phyloP scores from a whole-genome alignment of 306 rosid species.

The Cercis canadensis region DNA sequence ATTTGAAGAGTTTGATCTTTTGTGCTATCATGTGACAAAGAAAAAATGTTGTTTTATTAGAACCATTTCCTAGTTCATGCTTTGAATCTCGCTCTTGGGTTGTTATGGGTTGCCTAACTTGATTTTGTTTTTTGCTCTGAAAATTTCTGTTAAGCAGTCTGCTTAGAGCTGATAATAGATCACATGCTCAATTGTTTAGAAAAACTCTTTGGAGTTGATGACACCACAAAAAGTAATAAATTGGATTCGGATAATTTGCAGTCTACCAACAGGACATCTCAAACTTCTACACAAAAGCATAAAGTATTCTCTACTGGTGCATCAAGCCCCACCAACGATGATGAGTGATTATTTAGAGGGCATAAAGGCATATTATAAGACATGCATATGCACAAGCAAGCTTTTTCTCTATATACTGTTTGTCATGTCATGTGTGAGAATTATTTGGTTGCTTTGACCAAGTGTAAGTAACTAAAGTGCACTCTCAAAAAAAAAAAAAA shows the following conservation, averaged over 20 bases:
- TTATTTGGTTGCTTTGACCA: constrained; percentile 34
- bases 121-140: neutral
- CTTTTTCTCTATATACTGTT: constrained; percentile 5
- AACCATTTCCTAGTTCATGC: neutral
- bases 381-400: neutral
- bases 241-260: constrained; percentile 38
- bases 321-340: constrained; percentile 41
- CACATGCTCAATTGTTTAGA: constrained; percentile 64
- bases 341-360: constrained; percentile 46
- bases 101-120: constrained; percentile 30
- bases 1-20: neutral
- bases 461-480: neutral
- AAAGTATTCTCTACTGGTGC: constrained; percentile 45
- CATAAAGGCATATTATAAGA: constrained; percentile 25
- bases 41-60: no score
- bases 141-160: constrained; percentile 43
- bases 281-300: constrained; percentile 31
- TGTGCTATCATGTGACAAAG: no score
- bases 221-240: constrained; percentile 35
- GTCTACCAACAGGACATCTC: constrained; percentile 43
- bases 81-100: neutral
- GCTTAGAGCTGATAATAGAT: constrained; percentile 63
- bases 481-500: no score
- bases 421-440: constrained; percentile 17
- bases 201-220: constrained; percentile 57